Percentiles rank a stretch among this genome's conserved stretches.
Conservation (phyloP, 139 green algal genomes). For the Dunaliella sp. region DNA sequence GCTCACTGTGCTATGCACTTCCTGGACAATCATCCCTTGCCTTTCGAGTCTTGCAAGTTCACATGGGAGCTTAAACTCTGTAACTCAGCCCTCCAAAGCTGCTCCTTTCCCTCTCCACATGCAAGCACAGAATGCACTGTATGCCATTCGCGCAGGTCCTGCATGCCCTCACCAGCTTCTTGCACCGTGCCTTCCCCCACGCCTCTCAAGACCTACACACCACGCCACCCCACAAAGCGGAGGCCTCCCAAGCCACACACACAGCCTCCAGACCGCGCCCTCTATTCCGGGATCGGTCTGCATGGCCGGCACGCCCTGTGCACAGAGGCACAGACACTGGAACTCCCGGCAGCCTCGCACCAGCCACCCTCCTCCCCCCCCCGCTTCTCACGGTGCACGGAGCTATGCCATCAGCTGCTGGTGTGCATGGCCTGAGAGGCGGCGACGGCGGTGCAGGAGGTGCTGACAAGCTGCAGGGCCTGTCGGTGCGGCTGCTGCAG, state of each 20-base stretch:
- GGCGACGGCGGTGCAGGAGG: no score
- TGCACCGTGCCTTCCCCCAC: constrained; percentile 17
- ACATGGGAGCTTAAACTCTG: constrained; percentile 13
- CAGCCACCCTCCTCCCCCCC: not conserved
- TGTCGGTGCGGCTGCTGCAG: constrained; percentile 14
- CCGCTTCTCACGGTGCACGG: not conserved
- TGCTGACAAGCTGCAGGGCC: not conserved
- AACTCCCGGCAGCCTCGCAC: not conserved
- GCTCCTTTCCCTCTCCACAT: not conserved
- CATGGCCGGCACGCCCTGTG: not conserved
- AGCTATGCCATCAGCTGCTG: not conserved
- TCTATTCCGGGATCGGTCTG: not conserved
- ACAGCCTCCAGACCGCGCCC: not conserved
- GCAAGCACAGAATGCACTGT: no score
- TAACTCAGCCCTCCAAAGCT: not conserved
- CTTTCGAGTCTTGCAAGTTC: not conserved
- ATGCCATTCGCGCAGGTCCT: constrained; percentile 27
- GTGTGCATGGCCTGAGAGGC: no score
- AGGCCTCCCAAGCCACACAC: not conserved
- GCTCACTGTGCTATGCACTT: not conserved
- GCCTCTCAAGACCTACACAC: not conserved
- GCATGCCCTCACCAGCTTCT: constrained; percentile 22
- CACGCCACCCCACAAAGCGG: not conserved
- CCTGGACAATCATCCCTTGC: not conserved
- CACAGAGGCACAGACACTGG: not conserved